Conservation (phyloP, 2,329 filamentous ascomycete species). For the Xylariaceae sp. region DNA sequence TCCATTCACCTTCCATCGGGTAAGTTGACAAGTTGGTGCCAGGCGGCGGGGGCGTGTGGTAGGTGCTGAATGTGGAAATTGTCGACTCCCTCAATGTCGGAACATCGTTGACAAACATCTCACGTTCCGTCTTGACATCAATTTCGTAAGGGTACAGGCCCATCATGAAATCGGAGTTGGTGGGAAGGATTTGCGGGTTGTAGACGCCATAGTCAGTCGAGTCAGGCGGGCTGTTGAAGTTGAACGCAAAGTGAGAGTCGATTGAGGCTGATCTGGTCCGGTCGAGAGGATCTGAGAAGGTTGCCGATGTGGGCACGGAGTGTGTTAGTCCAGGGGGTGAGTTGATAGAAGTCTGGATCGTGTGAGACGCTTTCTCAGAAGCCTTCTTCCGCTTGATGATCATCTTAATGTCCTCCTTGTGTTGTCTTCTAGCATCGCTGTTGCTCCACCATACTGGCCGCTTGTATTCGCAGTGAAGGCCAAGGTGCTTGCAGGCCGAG, state of each 20-base stretch:
- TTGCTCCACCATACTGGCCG: slow-evolving; percentile 97
- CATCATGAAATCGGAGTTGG: slow-evolving; percentile 52
- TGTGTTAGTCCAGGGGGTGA: slow-evolving; percentile 76
- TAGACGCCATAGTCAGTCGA: slow-evolving; percentile 55
- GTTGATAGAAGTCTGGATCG: slow-evolving; percentile 51
- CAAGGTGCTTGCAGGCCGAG: slow-evolving; percentile 66
- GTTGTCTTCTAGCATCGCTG: slow-evolving; percentile 73
- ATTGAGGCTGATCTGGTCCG: slow-evolving; percentile 71
- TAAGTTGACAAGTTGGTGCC: slow-evolving; percentile 61
- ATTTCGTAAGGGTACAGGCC: slow-evolving; percentile 76
- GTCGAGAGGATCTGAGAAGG: slow-evolving; percentile 68
- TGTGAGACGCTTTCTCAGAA: slow-evolving; percentile 69
- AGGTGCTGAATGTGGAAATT: slow-evolving; percentile 90
- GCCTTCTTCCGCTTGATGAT: slow-evolving; percentile 97
- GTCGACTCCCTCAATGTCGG: slow-evolving; percentile 81
- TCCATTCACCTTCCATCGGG: slow-evolving; percentile 61
- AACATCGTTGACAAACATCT: slow-evolving; percentile 89
- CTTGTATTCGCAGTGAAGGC: slow-evolving; percentile 91
- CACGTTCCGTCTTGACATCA: slow-evolving; percentile 90
- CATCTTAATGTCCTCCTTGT: slow-evolving; percentile 95
- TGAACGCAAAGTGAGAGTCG: slow-evolving; percentile 75
- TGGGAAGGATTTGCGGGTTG: slow-evolving; percentile 54
- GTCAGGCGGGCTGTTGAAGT: slow-evolving; percentile 60
- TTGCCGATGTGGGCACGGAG: slow-evolving; percentile 74
- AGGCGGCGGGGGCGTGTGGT: slow-evolving; percentile 68